These are phyloP conservation scores for Colletotrichum sansevieriae DNA, from an alignment of 2,329 filamentous ascomycete genomes.

Conservation along the genomic window DNA sequence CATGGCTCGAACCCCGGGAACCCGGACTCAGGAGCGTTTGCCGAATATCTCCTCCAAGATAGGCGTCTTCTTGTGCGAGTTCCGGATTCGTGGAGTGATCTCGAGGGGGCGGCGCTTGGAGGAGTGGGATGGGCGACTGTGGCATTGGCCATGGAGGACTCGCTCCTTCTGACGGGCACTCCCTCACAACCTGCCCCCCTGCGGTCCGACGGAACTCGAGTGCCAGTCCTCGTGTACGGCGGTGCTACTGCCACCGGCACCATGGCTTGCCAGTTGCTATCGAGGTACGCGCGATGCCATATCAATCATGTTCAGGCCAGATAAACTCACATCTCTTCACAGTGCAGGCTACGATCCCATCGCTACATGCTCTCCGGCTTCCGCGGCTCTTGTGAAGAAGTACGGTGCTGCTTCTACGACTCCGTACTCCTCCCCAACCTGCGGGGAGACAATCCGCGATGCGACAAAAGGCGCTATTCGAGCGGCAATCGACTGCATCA, in stretches of 20 bases:
- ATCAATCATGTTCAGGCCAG: too few relatives aligned
- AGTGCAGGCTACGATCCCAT: slow-evolving; percentile 10
- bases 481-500: slow-evolving; percentile 18
- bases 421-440: neutral
- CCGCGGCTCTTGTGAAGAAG: slow-evolving; percentile 10
- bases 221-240: slow-evolving; percentile 48
- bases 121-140: slow-evolving; percentile 46
- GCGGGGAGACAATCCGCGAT: neutral
- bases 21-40: slow-evolving; percentile 39
- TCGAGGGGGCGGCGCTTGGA: slow-evolving; percentile 45
- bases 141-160: slow-evolving; percentile 13
- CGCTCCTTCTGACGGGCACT: neutral
- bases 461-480: neutral
- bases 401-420: slow-evolving; percentile 1
- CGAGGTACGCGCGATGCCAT: slow-evolving; percentile 32
- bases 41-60: slow-evolving; percentile 3
- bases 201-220: slow-evolving; percentile 8
- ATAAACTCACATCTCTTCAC: too few relatives aligned
- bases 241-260: slow-evolving; percentile 48
- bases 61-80: slow-evolving; percentile 39
- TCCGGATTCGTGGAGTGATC: slow-evolving; percentile 42
- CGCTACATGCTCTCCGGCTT: neutral
- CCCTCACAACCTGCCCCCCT: slow-evolving; percentile 40
- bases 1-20: slow-evolving; percentile 37
- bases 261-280: slow-evolving; percentile 48